Conservation (phyloP, 495 filamentous ascomycete genomes). For the Ramalina intermedia region DNA sequence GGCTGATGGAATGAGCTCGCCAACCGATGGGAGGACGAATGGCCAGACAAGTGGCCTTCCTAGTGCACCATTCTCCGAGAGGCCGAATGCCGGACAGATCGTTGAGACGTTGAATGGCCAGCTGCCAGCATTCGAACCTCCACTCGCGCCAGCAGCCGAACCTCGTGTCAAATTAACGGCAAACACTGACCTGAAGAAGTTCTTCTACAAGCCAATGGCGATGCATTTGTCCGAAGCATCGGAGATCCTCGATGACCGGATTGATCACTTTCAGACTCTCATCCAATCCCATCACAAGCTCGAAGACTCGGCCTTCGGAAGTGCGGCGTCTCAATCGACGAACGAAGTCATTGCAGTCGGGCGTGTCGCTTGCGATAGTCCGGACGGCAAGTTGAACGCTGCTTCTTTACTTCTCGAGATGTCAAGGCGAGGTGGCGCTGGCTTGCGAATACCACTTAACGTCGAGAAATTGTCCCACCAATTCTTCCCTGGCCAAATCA, state of each 20-base stretch:
- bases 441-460: conserved; percentile 65
- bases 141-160: conserved; percentile 56
- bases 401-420: conserved; percentile 79
- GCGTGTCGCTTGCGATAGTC: conserved; percentile 72
- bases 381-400: conserved; percentile 69
- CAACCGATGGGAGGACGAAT: conserved; percentile 17
- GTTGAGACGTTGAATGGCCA: conserved; percentile 72
- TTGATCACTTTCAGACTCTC: conserved; percentile 66
- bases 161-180: conserved; percentile 67
- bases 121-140: conserved; percentile 50
- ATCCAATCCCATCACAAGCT: conserved; percentile 63
- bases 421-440: conserved; percentile 70
- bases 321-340: conserved; percentile 67
- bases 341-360: conserved; percentile 81
- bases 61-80: conserved; percentile 49
- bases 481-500: conserved; percentile 92
- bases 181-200: conserved; percentile 75
- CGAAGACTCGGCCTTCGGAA: conserved; percentile 73
- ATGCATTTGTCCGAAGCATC: conserved; percentile 88
- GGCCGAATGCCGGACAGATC: conserved; percentile 63
- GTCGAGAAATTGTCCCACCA: conserved; percentile 57
- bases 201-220: conserved; percentile 78
- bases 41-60: conserved; percentile 4
- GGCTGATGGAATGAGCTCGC: conserved; percentile 27
- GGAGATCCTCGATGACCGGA: conserved; percentile 85